These are phyloP conservation scores for Lentithecium fluviatile DNA, from an alignment of 495 filamentous ascomycete species.

Conservation along the genomic window DNA sequence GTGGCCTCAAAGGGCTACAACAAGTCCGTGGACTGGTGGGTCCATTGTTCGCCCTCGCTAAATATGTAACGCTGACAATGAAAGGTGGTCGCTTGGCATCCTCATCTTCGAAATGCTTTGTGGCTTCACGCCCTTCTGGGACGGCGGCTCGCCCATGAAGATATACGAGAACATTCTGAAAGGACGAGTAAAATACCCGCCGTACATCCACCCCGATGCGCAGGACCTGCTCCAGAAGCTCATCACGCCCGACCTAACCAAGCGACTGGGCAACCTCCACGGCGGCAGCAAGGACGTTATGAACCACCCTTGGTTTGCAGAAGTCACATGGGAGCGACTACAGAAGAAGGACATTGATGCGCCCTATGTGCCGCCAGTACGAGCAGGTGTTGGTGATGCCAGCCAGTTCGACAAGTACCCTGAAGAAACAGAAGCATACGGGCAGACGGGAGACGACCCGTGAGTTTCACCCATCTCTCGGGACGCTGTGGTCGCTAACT, in stretches of 20 bases:
- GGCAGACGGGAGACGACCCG: conserved; percentile 72
- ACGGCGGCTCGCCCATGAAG: conserved; percentile 93
- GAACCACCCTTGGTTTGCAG: conserved; percentile 91
- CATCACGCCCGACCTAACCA: conserved; percentile 93
- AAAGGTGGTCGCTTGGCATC: conserved; percentile 96
- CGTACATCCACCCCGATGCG: conserved; percentile 91
- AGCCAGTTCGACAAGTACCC: conserved; percentile 98
- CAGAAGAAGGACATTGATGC: conserved; percentile 96
- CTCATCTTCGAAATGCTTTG: conserved; percentile 99
- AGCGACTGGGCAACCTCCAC: conserved; percentile 89
- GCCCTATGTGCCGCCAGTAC: conserved; percentile 95
- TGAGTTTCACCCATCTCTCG: conserved; percentile 53
- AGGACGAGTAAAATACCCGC: conserved; percentile 90
- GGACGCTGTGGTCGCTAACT: conserved; percentile 2
- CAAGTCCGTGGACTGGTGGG: conserved; percentile 98
- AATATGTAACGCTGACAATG: conserved; percentile 24
- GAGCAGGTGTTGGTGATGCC: conserved; percentile 87
- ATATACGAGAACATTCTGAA: conserved; percentile 98
- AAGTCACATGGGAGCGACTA: conserved; percentile 96
- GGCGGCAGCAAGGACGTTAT: conserved; percentile 93
- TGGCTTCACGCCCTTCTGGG: conserved; percentile 98
- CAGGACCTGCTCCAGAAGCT: conserved; percentile 87
- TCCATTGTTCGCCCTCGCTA: conserved; percentile 4
- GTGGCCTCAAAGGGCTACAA: conserved; percentile 98
- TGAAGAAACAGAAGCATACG: conserved; percentile 92